Base-by-base conservation (phyloP, 2,329 filamentous ascomycete genomes). In the Pseudogymnoascus destructans region DNA sequence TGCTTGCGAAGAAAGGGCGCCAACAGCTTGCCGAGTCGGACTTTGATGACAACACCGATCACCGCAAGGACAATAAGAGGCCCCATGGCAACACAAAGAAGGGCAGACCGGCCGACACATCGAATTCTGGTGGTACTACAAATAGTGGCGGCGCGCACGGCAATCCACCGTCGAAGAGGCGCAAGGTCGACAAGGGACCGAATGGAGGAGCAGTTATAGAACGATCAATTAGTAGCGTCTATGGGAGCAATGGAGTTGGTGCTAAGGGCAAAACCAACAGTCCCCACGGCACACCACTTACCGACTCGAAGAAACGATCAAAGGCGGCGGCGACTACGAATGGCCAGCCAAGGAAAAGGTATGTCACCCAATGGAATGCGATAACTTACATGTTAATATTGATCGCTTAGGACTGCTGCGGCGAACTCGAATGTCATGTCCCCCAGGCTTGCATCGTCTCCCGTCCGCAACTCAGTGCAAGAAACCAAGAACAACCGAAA, bases 271-370 rank as follows among this genome's bases (percentile, higher is more conserved):
- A 80, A 69, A 77, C 72, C 5, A 75, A 77, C 25, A 95, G 84
- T 62, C 86, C 86, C 1, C 74, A 82, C 66, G 84, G 81, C 61
- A 89, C 86, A 8, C 84, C 86, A 27, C 79, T 75, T 9, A 79
- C 79, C 1, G 87, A 89, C 57, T 69, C 76, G 30, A 84, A 85
- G 59, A 92, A 91, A 73, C 89, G 80, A 79, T 74, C 82, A 72
- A 73, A 91, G 78, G 77, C 87, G 74, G 63, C 74, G 78, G 60
- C 81, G 73, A 60, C 81, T 1, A 79, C 81, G 3, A 88, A 87
- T 63, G 78, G 81, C n/a, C 81, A 82, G 63, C 70, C 81, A 27
- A 91, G 92, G 73, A 95, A 70, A 91, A 74, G 83, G 86, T 87
- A 77, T 66, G 77, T 73, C 57, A 19, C 52, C 19, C 27, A 11